phyloP scores from a whole-genome alignment of 495 filamentous ascomycete species.

The Patellaria atrata region DNA sequence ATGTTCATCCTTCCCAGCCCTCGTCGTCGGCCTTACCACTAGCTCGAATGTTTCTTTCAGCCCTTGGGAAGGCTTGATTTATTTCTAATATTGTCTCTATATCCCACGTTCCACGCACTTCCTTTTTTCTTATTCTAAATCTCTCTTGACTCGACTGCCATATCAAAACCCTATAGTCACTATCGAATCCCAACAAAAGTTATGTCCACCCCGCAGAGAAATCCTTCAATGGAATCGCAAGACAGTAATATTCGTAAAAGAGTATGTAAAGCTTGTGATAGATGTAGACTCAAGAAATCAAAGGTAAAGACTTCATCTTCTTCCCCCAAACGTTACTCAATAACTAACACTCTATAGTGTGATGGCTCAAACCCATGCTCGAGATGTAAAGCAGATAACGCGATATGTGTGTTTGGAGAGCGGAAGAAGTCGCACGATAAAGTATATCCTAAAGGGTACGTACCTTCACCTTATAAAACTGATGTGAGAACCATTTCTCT shows the following conservation, averaged over 20 bases:
- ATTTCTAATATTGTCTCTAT: too few relatives aligned
- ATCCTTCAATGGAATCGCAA: constrained; percentile 18
- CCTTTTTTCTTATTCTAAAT: too few relatives aligned
- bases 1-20: too few relatives aligned
- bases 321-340: neutral
- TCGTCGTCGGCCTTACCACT: too few relatives aligned
- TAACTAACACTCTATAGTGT: constrained; percentile 32
- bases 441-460: constrained; percentile 30
- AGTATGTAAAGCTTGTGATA: constrained; percentile 57
- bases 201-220: constrained; percentile 2
- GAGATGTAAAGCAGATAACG: constrained; percentile 41
- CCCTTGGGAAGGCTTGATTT: too few relatives aligned
- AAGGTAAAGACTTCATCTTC: constrained; percentile 32
- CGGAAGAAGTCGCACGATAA: constrained; percentile 32
- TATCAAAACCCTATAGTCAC: too few relatives aligned
- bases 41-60: too few relatives aligned
- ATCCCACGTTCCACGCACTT: too few relatives aligned
- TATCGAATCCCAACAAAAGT: too few relatives aligned
- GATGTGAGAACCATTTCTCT: neutral
- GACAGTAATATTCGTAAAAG: constrained; percentile 34
- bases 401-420: constrained; percentile 30
- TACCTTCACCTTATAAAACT: neutral
- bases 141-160: too few relatives aligned
- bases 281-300: constrained; percentile 59
- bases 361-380: constrained; percentile 54